These are phyloP conservation scores for Globisporangium acanthophoron DNA, from an alignment of 352 stramenopile species.

Conservation along the genomic window DNA sequence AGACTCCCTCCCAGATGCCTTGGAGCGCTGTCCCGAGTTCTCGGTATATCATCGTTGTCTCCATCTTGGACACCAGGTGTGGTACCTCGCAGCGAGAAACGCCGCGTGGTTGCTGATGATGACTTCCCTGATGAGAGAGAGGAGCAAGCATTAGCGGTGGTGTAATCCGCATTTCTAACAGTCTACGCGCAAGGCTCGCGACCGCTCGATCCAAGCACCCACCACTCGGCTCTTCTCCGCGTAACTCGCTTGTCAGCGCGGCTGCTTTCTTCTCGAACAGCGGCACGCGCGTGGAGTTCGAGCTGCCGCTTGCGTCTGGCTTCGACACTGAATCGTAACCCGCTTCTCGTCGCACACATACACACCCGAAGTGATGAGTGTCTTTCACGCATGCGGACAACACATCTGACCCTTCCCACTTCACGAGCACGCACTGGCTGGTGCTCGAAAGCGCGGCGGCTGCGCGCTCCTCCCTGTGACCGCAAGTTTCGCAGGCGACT, in stretches of 20 bases:
- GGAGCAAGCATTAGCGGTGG: too few relatives aligned
- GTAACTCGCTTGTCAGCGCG: background rate
- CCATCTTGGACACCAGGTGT: background rate
- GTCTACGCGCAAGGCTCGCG: background rate
- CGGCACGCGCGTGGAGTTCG: background rate
- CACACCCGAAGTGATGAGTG: background rate
- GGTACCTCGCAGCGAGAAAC: background rate
- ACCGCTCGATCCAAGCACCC: background rate
- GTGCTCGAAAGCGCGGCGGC: background rate
- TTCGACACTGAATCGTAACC: background rate
- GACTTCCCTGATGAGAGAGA: background rate
- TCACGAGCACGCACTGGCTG: background rate
- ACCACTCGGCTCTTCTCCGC: background rate
- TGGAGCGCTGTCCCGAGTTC: background rate
- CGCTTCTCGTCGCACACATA: background rate
- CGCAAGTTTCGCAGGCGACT: constrained; percentile 8
- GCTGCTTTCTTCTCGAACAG: background rate
- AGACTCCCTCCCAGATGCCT: background rate
- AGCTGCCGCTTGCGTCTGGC: background rate
- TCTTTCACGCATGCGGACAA: background rate
- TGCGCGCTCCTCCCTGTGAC: background rate
- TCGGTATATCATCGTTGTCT: background rate
- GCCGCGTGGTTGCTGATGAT: background rate
- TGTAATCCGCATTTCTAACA: background rate
- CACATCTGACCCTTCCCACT: background rate